Conservation (phyloP, 257 asterid genomes). For the Solanum pennellii region DNA sequence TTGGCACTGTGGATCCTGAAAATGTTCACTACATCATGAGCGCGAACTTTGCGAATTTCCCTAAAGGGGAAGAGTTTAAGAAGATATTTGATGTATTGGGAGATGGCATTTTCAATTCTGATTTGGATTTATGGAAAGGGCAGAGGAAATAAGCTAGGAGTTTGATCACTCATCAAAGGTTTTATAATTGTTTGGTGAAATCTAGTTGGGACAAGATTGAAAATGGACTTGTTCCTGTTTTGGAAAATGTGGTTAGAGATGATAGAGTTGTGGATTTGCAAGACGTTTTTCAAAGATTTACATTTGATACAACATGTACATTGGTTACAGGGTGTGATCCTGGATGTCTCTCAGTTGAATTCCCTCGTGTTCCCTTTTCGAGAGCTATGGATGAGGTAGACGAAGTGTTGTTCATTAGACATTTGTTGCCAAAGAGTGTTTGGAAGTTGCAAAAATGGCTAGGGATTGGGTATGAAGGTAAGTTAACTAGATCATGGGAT, state of each 20-base stretch:
- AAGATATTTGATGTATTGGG: conserved; percentile 44
- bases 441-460: conserved; percentile 35
- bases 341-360: conserved; percentile 21
- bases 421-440: conserved; percentile 23
- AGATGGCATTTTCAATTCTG: conserved; percentile 48
- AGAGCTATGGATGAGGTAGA: conserved; percentile 51
- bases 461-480: conserved; percentile 31
- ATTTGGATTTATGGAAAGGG: conserved; percentile 25
- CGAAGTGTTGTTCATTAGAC: conserved; percentile 40
- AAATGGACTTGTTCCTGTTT: conserved; percentile 27
- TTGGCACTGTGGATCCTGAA: conserved; percentile 31
- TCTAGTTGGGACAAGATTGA: conserved; percentile 25
- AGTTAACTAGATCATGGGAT: conserved; percentile 12
- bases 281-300: conserved; percentile 38
- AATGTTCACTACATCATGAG: conserved; percentile 48
- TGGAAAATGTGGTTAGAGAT: conserved; percentile 11
- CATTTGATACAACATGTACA: conserved; percentile 37
- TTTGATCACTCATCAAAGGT: conserved; percentile 21
- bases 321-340: conserved; percentile 42
- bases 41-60: conserved; percentile 29
- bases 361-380: conserved; percentile 33
- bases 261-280: conserved; percentile 25
- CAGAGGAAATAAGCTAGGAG: conserved; percentile 32
- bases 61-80: conserved; percentile 38
- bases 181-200: conserved; percentile 17